phyloP scores from a whole-genome alignment of 306 rosid species.

The Malus fusca region DNA sequence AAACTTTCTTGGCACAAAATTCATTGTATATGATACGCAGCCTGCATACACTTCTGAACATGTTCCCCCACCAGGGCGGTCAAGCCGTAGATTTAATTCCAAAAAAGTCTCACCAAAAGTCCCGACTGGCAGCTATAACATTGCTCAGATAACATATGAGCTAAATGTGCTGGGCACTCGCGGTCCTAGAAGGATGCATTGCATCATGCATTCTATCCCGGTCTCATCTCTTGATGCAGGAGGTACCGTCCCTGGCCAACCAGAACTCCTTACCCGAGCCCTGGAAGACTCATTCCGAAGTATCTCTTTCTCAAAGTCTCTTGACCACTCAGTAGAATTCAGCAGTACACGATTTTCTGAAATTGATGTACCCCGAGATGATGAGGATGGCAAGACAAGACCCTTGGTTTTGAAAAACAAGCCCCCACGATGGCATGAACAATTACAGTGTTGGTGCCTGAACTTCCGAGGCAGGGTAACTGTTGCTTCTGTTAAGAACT shows the following conservation, averaged over 20 bases:
- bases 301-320: conserved; percentile 20
- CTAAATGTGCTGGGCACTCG: conserved; percentile 85
- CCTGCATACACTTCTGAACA: conserved; percentile 53
- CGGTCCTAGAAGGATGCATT: conserved; percentile 93
- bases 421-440: conserved; percentile 91
- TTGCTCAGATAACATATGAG: conserved; percentile 90
- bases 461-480: conserved; percentile 83
- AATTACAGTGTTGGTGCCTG: conserved; percentile 85
- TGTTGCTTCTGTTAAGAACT: conserved; percentile 79
- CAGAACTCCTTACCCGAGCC: conserved; percentile 56
- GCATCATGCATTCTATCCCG: conserved; percentile 85
- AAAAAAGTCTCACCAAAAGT: conserved; percentile 88
- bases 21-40: conserved; percentile 78
- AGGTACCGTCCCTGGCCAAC: conserved; percentile 65
- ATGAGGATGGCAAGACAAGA: conserved; percentile 15
- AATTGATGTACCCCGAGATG: conserved; percentile 36
- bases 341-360: conserved; percentile 76
- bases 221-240: conserved; percentile 64
- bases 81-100: conserved; percentile 78
- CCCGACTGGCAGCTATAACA: conserved; percentile 81
- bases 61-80: conserved; percentile 55
- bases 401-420: conserved; percentile 80
- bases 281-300: conserved; percentile 71
- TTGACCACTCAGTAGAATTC: conserved; percentile 47
- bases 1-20: conserved; percentile 89